phyloP scores from a whole-genome alignment of 2,329 filamentous ascomycete genomes.

The Penicillium sp. region DNA sequence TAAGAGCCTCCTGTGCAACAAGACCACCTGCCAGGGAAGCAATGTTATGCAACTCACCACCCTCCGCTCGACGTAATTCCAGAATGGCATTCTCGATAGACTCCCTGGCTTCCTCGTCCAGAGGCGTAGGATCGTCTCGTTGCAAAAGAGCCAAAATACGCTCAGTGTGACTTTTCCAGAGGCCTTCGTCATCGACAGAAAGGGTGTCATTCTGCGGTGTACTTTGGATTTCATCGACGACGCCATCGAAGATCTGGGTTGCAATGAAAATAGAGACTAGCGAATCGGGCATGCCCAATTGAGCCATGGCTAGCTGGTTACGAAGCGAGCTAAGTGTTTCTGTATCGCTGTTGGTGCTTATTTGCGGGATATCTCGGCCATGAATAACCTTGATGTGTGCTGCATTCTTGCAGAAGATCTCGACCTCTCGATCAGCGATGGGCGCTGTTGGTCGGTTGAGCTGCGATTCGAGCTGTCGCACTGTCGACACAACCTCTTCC shows the following conservation, averaged over 20 bases:
- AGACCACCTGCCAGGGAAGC: conserved; percentile 86
- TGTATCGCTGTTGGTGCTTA: conserved; percentile 36
- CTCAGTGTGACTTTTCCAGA: conserved; percentile 37
- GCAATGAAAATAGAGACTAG: conserved; percentile 72
- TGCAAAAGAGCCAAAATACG: conserved; percentile 33
- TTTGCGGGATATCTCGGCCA: conserved; percentile 60
- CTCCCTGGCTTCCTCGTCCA: conserved; percentile 54
- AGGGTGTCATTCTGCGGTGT: conserved; percentile 26
- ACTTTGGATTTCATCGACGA: conserved; percentile 59
- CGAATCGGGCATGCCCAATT: conserved; percentile 55
- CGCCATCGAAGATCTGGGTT: conserved; percentile 53
- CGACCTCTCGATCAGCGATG: conserved; percentile 75
- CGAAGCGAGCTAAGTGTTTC: conserved; percentile 49
- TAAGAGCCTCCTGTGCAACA: conserved; percentile 96
- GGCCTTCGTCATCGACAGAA: conserved; percentile 37
- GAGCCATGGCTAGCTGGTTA: conserved; percentile 40
- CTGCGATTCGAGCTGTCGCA: conserved; percentile 60
- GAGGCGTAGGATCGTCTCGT: conserved; percentile 50
- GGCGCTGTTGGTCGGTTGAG: conserved; percentile 50
- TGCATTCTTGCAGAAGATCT: conserved; percentile 93
- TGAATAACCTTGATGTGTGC: conserved; percentile 89
- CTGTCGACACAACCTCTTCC: conserved; percentile 70
- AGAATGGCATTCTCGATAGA: conserved; percentile 60
- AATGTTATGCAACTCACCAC: conserved; percentile 90
- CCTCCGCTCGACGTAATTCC: conserved; percentile 75